Percentiles rank a stretch among this genome's conserved stretches.
These are phyloP conservation scores for Aspergillus thermomutatus DNA, from an alignment of 2,329 filamentous ascomycete species.

Conservation along the genomic window DNA sequence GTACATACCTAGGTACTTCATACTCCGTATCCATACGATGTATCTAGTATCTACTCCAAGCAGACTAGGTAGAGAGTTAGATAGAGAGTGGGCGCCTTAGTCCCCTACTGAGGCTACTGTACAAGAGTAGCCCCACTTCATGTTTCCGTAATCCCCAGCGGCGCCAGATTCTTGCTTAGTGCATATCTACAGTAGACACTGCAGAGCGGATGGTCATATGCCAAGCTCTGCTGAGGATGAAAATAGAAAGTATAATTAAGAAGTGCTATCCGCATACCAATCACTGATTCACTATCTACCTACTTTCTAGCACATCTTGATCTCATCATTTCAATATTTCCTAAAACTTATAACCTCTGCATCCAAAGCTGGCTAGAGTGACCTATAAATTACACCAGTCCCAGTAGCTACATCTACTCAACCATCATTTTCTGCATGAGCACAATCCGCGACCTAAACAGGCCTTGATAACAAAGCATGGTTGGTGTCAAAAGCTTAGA, in stretches of 20 bases:
- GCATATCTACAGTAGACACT: not conserved
- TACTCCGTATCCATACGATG: not conserved
- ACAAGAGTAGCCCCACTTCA: not conserved
- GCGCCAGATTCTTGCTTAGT: no score
- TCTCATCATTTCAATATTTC: not conserved
- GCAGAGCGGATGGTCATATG: not conserved
- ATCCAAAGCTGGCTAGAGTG: not conserved
- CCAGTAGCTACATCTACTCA: not conserved
- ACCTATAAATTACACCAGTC: not conserved
- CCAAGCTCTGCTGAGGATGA: not conserved
- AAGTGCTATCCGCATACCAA: no score
- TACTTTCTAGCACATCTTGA: not conserved
- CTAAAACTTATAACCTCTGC: no score
- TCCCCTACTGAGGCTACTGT: no score
- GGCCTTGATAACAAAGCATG: slow-evolving; percentile 1
- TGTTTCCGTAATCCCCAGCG: not conserved
- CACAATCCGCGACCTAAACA: not conserved
- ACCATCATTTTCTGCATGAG: not conserved
- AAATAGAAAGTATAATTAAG: not conserved
- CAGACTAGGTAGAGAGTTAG: no score
- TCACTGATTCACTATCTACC: no score
- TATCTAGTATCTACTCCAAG: no score
- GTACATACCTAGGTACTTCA: not conserved
- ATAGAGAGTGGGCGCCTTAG: no score
- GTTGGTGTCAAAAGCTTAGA: not conserved